Percentiles rank a stretch among this genome's conserved stretches.
Evolutionary conservation across 495 filamentous ascomycete species (phyloP).

Genomic region (Aspergillus hancockii): DNA sequence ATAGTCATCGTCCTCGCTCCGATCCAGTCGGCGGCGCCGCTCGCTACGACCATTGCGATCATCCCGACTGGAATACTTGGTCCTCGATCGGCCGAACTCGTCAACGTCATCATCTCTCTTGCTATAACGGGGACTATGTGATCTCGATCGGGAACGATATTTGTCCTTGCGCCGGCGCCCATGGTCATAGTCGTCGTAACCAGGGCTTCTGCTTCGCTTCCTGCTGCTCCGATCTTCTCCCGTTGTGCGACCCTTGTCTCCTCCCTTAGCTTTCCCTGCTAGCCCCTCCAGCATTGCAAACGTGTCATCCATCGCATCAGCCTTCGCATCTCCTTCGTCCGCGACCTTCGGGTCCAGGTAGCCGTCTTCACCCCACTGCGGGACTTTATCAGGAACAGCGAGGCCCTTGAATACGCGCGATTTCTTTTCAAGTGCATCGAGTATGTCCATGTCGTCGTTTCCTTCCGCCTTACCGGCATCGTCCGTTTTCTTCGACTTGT

Average conservation of each 20-base stretch:
- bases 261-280: slow-evolving; percentile 64
- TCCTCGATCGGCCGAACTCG: slow-evolving; percentile 58
- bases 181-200: slow-evolving; percentile 57
- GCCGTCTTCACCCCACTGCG: slow-evolving; percentile 55
- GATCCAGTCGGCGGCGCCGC: slow-evolving; percentile 40
- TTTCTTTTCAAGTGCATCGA: slow-evolving; percentile 59
- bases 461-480: slow-evolving; percentile 16
- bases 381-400: slow-evolving; percentile 79
- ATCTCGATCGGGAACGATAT: slow-evolving; percentile 59
- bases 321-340: slow-evolving; percentile 38
- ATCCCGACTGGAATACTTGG: slow-evolving; percentile 37
- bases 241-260: slow-evolving; percentile 35
- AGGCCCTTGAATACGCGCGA: slow-evolving; percentile 85
- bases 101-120: slow-evolving; percentile 61
- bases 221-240: slow-evolving; percentile 44
- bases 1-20: slow-evolving; percentile 58
- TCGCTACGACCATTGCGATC: slow-evolving; percentile 45
- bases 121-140: slow-evolving; percentile 47
- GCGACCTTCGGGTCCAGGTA: slow-evolving; percentile 27
- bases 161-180: slow-evolving; percentile 52
- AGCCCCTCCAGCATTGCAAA: slow-evolving; percentile 87
- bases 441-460: slow-evolving; percentile 38
- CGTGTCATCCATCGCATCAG: slow-evolving; percentile 85
- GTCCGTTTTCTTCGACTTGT: slow-evolving; percentile 54
- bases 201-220: slow-evolving; percentile 76